These are phyloP conservation scores for Aspergillus sp. DNA, from an alignment of 2,329 filamentous ascomycete species.

Conservation along the genomic window DNA sequence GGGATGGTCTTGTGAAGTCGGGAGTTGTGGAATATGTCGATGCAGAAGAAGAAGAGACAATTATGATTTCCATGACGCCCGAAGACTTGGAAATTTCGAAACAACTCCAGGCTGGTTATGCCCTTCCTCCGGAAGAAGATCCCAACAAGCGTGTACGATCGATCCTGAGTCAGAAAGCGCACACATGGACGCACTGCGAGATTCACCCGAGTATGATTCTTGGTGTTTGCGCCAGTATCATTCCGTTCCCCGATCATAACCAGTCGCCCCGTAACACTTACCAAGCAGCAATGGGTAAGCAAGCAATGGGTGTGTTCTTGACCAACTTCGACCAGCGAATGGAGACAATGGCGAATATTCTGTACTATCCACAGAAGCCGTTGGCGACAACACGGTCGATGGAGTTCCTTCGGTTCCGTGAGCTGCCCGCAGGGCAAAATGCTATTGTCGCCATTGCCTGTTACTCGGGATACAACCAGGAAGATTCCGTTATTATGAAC, in stretches of 20 bases:
- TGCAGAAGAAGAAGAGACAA: constrained; percentile 94
- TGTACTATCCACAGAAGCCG: constrained; percentile 98
- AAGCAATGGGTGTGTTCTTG: constrained; percentile 98
- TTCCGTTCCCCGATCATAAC: constrained; percentile 98
- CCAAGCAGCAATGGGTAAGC: constrained; percentile 99
- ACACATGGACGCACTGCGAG: constrained; percentile 96
- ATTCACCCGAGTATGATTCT: constrained; percentile 99
- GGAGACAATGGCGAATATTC: constrained; percentile 99
- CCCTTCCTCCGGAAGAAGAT: constrained; percentile 59
- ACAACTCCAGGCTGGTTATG: constrained; percentile 60
- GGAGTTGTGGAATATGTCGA: constrained; percentile 95
- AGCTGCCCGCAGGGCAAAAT: constrained; percentile 93
- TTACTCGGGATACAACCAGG: constrained; percentile 98
- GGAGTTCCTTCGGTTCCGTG: constrained; percentile 98
- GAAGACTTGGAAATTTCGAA: constrained; percentile 81
- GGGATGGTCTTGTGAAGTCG: constrained; percentile 74
- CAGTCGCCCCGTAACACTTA: constrained; percentile 97
- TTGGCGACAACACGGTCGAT: constrained; percentile 93
- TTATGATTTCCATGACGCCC: constrained; percentile 99
- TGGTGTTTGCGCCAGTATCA: constrained; percentile 97
- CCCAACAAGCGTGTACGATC: constrained; percentile 83
- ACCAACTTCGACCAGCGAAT: constrained; percentile 96
- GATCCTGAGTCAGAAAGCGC: constrained; percentile 75
- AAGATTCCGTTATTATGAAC: constrained; percentile 99
- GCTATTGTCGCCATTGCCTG: constrained; percentile 96